Evolutionary conservation across 169 alveolate species (phyloP).

Genomic region (Plasmodium relictum): DNA sequence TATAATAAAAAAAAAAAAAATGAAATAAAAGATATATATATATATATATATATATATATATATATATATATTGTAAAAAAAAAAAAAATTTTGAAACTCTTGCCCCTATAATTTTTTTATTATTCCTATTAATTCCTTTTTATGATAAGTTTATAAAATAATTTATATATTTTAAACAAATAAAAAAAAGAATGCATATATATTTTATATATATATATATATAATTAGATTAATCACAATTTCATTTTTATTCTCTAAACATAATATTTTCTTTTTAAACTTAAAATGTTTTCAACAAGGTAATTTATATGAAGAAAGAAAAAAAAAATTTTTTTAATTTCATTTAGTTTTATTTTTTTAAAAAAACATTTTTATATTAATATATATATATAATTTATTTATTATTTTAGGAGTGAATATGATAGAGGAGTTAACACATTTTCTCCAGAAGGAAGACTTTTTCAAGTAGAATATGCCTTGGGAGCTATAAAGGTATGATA

Average conservation of each 20-base stretch:
- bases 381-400: not conserved
- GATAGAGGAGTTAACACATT: conserved; percentile 99
- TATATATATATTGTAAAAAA: too few species aligned
- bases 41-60: too few species aligned
- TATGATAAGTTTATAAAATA: too few species aligned
- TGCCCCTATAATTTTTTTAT: too few species aligned
- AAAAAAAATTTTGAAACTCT: too few species aligned
- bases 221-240: conserved; percentile 4
- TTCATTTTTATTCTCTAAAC: not conserved
- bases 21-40: too few species aligned
- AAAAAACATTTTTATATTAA: not conserved
- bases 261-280: not conserved
- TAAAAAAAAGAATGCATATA: too few species aligned
- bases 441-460: conserved; percentile 98
- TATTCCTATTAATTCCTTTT: too few species aligned
- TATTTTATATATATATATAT: too few species aligned
- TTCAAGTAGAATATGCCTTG: conserved; percentile 97
- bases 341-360: not conserved
- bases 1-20: too few species aligned
- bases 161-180: too few species aligned
- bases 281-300: conserved; percentile 71
- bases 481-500: conserved; percentile 94
- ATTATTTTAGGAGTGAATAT: conserved; percentile 94
- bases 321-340: not conserved
- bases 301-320: conserved; percentile 15